These are phyloP conservation scores for Alisma plantagoaquatica DNA, from an alignment of 106 monocot genomes.

Conservation along the genomic window DNA sequence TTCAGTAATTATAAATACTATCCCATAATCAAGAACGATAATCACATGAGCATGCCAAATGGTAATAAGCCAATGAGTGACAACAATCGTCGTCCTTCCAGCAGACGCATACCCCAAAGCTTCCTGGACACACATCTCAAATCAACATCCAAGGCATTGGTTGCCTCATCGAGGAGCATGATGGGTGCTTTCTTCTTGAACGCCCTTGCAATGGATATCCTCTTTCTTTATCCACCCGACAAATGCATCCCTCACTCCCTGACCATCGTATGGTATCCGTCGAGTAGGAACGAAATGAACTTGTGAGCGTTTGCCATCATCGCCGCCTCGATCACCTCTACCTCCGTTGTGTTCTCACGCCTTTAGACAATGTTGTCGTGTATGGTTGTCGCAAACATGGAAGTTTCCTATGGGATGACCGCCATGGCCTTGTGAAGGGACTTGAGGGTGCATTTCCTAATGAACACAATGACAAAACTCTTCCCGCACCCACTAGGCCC, in stretches of 20 bases:
- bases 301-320: slow-evolving; percentile 28
- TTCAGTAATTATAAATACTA: no score
- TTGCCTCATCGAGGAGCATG: background rate
- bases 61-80: background rate
- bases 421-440: background rate
- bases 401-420: slow-evolving; percentile 18
- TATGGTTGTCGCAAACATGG: slow-evolving; percentile 24
- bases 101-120: background rate
- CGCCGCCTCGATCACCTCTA: slow-evolving; percentile 19
- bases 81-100: background rate
- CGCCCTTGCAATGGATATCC: background rate
- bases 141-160: background rate
- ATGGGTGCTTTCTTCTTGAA: background rate
- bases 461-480: slow-evolving; percentile 54
- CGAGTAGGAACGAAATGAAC: slow-evolving; percentile 11
- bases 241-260: background rate
- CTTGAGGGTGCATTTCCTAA: background rate
- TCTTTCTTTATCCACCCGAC: background rate
- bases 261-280: background rate
- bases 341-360: slow-evolving; percentile 6
- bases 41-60: background rate
- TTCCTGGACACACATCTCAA: background rate
- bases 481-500: slow-evolving; percentile 82
- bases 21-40: background rate
- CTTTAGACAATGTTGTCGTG: slow-evolving; percentile 30